These are phyloP conservation scores for Manihot esculenta DNA, from an alignment of 441 rosid species.

Conservation along the genomic window DNA sequence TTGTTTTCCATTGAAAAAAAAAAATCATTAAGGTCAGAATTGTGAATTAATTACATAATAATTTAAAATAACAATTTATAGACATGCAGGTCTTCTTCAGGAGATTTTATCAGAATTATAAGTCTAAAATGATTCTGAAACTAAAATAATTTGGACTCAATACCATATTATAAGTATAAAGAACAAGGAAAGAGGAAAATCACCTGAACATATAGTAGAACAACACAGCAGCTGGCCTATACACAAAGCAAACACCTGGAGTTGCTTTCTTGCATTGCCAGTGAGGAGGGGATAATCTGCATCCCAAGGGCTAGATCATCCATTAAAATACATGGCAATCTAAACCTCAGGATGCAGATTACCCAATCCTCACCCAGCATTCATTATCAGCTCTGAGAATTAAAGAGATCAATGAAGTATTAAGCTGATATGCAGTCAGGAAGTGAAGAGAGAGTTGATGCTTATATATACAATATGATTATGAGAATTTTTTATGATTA, in stretches of 20 bases:
- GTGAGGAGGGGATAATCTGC: slow-evolving; percentile 83
- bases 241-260: background rate
- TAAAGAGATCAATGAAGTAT: no score
- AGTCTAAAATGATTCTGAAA: no score
- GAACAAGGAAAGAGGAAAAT: no score
- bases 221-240: background rate
- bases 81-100: no score
- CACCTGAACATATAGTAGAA: background rate
- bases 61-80: no score
- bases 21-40: no score
- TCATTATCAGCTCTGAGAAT: background rate
- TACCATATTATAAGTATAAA: no score
- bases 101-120: no score
- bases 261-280: slow-evolving; percentile 27
- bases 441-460: slow-evolving; percentile 14
- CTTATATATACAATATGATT: slow-evolving; percentile 31
- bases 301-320: slow-evolving; percentile 59
- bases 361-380: slow-evolving; percentile 63
- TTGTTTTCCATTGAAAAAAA: no score
- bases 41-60: no score
- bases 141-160: no score
- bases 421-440: background rate
- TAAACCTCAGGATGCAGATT: slow-evolving; percentile 99
- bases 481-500: slow-evolving; percentile 43
- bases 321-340: slow-evolving; percentile 23